Evolutionary conservation across 2,329 filamentous ascomycete species (phyloP).

Genomic region (Sclerotinia nivalis): DNA sequence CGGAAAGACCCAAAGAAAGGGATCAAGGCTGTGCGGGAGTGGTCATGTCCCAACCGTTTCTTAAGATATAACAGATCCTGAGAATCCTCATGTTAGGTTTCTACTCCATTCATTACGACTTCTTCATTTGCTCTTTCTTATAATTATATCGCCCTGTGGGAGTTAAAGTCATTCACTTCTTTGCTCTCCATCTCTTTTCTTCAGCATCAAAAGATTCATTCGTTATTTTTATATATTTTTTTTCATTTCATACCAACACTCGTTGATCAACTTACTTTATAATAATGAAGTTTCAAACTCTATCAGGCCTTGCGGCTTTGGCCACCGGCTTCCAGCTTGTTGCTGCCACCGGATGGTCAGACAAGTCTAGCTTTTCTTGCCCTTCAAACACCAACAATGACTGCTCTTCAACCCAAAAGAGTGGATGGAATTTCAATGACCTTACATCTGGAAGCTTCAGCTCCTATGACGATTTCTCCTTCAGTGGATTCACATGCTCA

Average conservation of each 20-base stretch:
- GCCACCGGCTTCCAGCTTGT: slow-evolving; percentile 48
- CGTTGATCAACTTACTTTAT: slow-evolving; percentile 33
- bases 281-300: slow-evolving; percentile 46
- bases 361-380: slow-evolving; percentile 59
- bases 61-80: slow-evolving; percentile 26
- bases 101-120: slow-evolving; percentile 13
- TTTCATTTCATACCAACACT: slow-evolving; percentile 30
- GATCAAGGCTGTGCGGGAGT: slow-evolving; percentile 23
- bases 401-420: slow-evolving; percentile 68
- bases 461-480: slow-evolving; percentile 70
- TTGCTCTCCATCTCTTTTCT: slow-evolving; percentile 44
- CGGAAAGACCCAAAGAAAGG: slow-evolving; percentile 2
- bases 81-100: slow-evolving; percentile 22
- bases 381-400: slow-evolving; percentile 75
- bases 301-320: slow-evolving; percentile 29
- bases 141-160: slow-evolving; percentile 33
- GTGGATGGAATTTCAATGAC: slow-evolving; percentile 71
- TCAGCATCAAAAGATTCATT: slow-evolving; percentile 33
- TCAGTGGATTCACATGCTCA: slow-evolving; percentile 71
- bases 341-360: slow-evolving; percentile 51
- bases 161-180: slow-evolving; percentile 50
- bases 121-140: slow-evolving; percentile 21
- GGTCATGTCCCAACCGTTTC: slow-evolving; percentile 23
- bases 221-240: slow-evolving; percentile 37
- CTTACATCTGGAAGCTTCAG: slow-evolving; percentile 62